Conservation (phyloP, 2,329 filamentous ascomycete species). For the Tolypocladium nubicola region DNA sequence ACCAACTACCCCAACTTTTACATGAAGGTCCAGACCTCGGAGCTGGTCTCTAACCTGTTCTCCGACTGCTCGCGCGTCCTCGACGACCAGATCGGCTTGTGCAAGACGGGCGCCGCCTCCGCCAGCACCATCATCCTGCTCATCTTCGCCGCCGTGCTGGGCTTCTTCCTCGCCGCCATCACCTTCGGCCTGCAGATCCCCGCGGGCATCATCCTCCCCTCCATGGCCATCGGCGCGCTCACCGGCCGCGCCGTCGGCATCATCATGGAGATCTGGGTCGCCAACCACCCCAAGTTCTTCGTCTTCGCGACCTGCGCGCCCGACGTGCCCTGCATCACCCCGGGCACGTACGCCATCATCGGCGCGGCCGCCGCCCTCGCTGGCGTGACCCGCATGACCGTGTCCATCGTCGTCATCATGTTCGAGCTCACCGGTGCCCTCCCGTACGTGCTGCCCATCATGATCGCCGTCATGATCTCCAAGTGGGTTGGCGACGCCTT, state of each 20-base stretch:
- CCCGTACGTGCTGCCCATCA: slow-evolving; percentile 94
- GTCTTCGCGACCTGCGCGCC: slow-evolving; percentile 73
- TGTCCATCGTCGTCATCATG: slow-evolving; percentile 98
- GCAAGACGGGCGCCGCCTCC: slow-evolving; percentile 75
- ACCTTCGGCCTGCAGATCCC: slow-evolving; percentile 94
- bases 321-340: slow-evolving; percentile 79
- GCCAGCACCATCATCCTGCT: slow-evolving; percentile 74
- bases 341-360: slow-evolving; percentile 92
- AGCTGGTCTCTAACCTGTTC: slow-evolving; percentile 86
- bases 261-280: slow-evolving; percentile 79
- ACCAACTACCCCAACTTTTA: slow-evolving; percentile 95
- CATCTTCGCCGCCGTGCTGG: slow-evolving; percentile 69
- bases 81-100: slow-evolving; percentile 83
- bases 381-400: slow-evolving; percentile 90
- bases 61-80: slow-evolving; percentile 74
- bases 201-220: slow-evolving; percentile 89
- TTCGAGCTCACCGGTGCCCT: slow-evolving; percentile 95
- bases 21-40: slow-evolving; percentile 85
- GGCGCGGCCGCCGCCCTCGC: slow-evolving; percentile 90
- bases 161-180: slow-evolving; percentile 73
- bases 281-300: slow-evolving; percentile 65
- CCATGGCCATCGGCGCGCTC: slow-evolving; percentile 89
- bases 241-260: slow-evolving; percentile 85
- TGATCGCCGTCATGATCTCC: slow-evolving; percentile 96
- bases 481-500: slow-evolving; percentile 99